These are phyloP conservation scores for Apiotrichum domesticum DNA, from an alignment of 1,284 basidiomycete genomes.

Conservation along the genomic window DNA sequence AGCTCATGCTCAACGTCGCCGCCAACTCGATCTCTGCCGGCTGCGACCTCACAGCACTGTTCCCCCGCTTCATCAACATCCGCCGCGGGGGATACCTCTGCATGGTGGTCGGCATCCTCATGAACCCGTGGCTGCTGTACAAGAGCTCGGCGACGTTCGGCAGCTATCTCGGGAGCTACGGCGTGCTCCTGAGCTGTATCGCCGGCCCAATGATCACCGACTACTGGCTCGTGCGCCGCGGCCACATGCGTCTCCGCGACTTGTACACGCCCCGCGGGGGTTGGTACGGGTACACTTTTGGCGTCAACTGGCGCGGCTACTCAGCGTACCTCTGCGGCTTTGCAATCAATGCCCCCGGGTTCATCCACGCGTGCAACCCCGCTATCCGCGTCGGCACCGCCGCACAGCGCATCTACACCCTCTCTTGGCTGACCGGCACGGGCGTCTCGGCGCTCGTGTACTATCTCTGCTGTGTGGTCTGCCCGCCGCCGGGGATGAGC, in stretches of 20 bases:
- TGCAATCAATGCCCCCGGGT: constrained; percentile 68
- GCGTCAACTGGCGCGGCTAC: constrained; percentile 62
- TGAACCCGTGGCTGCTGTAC: constrained; percentile 68
- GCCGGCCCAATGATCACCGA: constrained; percentile 78
- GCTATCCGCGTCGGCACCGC: constrained; percentile 58
- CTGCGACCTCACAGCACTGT: constrained; percentile 72
- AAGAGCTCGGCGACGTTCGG: constrained; percentile 70
- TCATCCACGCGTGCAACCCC: constrained; percentile 46
- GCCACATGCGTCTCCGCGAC: constrained; percentile 64
- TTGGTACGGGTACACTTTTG: constrained; percentile 71
- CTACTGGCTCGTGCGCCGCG: constrained; percentile 70
- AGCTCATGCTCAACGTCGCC: constrained; percentile 58
- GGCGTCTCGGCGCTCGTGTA: constrained; percentile 63
- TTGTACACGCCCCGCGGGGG: constrained; percentile 60
- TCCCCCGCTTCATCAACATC: constrained; percentile 78
- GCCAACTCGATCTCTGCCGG: constrained; percentile 81
- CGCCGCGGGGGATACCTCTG: constrained; percentile 74
- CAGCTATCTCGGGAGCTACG: constrained; percentile 73
- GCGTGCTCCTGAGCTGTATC: constrained; percentile 60
- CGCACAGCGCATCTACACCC: constrained; percentile 55
- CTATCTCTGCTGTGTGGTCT: constrained; percentile 55
- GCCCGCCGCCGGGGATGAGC: constrained; percentile 56
- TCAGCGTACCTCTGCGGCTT: constrained; percentile 56
- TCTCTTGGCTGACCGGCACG: constrained; percentile 71
- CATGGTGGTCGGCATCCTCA: constrained; percentile 65